Conservation (phyloP, 1,139 yeast species). For the Geotrichum cucujoidarum region DNA sequence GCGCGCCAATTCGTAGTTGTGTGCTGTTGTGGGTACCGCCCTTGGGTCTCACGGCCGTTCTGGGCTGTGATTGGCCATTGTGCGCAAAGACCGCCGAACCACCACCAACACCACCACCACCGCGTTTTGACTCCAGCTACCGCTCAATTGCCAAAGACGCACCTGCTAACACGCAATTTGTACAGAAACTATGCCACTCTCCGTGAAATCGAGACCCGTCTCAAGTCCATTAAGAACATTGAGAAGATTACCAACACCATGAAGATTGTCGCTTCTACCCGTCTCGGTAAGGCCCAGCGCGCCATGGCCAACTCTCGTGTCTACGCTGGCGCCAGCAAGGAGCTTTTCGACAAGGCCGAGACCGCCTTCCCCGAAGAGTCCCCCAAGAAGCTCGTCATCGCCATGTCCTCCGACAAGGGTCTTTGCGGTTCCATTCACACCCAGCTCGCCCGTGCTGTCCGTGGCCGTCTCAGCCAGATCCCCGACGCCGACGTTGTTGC, state of each 20-base stretch:
- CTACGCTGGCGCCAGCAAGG: slow-evolving; percentile 74
- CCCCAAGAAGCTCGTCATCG: slow-evolving; percentile 64
- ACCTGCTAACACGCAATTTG: too few relatives aligned
- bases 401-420: slow-evolving; percentile 95
- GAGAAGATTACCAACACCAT: slow-evolving; percentile 99
- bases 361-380: slow-evolving; percentile 49
- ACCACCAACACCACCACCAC: too few relatives aligned
- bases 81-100: too few relatives aligned
- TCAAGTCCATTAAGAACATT: slow-evolving; percentile 96
- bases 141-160: too few relatives aligned
- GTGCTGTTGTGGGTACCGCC: too few relatives aligned
- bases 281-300: slow-evolving; percentile 91
- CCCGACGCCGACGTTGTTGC: slow-evolving; percentile 79
- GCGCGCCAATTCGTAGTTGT: too few relatives aligned
- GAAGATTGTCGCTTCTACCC: slow-evolving; percentile 98
- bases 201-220: slow-evolving; percentile 97
- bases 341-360: slow-evolving; percentile 78
- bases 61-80: neutral
- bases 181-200: slow-evolving; percentile 91
- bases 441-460: slow-evolving; percentile 84
- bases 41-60: too few relatives aligned
- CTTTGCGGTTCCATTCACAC: slow-evolving; percentile 98
- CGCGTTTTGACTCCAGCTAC: too few relatives aligned
- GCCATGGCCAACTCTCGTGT: slow-evolving; percentile 88
- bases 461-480: slow-evolving; percentile 56